Evolutionary conservation across 2,329 filamentous ascomycete species (phyloP).

Genomic region (Penicillium sp.): DNA sequence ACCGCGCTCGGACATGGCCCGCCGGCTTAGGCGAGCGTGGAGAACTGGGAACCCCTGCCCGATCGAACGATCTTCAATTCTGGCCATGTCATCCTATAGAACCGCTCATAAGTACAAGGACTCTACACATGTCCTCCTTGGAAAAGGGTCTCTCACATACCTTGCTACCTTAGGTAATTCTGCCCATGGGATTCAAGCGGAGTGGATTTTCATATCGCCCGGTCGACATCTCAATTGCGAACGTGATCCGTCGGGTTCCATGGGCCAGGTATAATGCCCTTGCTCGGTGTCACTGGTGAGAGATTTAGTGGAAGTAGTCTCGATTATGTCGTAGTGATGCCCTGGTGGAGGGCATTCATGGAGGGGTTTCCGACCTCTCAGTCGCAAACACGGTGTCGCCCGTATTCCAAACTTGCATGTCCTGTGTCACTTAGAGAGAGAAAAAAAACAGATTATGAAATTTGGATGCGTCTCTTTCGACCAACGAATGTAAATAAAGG

Average conservation of each 20-base stretch:
- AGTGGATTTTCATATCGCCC: slow-evolving; percentile 1
- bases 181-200: neutral
- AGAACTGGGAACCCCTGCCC: neutral
- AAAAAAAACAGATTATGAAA: neutral
- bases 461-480: too few relatives aligned
- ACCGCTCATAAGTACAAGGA: neutral
- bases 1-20: neutral
- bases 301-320: neutral
- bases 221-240: slow-evolving; percentile 1
- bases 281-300: neutral
- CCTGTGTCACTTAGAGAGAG: neutral
- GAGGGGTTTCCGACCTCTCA: neutral
- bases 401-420: neutral
- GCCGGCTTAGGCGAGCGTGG: neutral
- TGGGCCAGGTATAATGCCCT: neutral
- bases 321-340: neutral
- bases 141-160: neutral
- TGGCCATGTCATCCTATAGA: neutral
- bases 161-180: neutral
- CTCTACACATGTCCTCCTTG: neutral
- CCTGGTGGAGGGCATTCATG: too few relatives aligned
- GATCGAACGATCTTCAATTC: neutral
- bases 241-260: neutral
- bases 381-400: neutral
- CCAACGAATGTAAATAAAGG: too few relatives aligned